Evolutionary conservation across 805 yeast genomes (phyloP), one percentile per base, ranked within the genome.

Genomic region (Yarrowia sp.): DNA sequence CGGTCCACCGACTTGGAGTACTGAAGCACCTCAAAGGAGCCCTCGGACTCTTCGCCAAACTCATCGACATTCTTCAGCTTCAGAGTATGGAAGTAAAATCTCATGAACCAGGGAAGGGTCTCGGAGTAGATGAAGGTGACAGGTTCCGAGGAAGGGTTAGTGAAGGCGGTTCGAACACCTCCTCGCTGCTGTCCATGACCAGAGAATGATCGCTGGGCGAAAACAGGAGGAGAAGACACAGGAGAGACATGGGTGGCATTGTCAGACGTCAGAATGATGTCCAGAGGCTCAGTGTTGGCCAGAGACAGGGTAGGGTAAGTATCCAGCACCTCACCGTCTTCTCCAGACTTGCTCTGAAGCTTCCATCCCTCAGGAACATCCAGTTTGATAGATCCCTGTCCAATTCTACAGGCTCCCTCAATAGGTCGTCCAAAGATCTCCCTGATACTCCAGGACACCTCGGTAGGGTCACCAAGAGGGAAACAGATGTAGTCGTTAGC

Each of bases 161-260:
- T 79, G 73, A 94, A 84, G 12, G 87, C 90, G 0, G 90, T 85
- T 74, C 97, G 86, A 70, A 94, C 81, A 0, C 97, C 97, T 68
- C 98, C 98, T 69, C 86, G 83, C 74, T 92, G 97, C 75, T 90
- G 96, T 1, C 97, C 92, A 74, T 88, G 89, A 0, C 98, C 98
- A 0, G 97, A 91, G 66, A 94, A 82, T 0, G 98, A 90, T 70
- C 99, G 84, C 20, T 95, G 88, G 0, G 89, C 96, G 67, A 75
- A 76, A 2, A 95, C 79, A 1, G 95, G 95, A 0, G 92, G 91
- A 1, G 74, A 70, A 1, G 74, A 76, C 0, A 80, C 70, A 0
- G 81, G 79, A 0, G 76, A 73, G 3, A 85, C 82, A 1, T 75
- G 70, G 0, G 81, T 72, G 9, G 90, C 82, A 70, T 88, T 79